Percentiles rank a stretch among this genome's conserved stretches.
Evolutionary conservation across 2,329 filamentous ascomycete genomes (phyloP).

Genomic region (Pleochaeta shiraiana): DNA sequence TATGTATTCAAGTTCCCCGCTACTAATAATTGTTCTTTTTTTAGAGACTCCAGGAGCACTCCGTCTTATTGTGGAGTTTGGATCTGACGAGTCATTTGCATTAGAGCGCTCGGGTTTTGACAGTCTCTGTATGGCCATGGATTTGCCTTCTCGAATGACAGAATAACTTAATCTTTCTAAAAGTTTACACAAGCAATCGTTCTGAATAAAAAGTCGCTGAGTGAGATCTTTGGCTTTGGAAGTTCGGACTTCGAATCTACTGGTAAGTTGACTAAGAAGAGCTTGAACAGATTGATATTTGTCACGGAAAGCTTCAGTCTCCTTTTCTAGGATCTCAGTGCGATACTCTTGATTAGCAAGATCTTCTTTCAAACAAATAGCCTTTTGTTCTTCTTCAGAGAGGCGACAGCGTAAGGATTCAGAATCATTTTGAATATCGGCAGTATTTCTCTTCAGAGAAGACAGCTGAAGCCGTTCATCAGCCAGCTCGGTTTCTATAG

Average conservation of each 20-base stretch:
- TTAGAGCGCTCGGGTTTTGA: constrained; percentile 39
- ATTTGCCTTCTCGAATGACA: constrained; percentile 48
- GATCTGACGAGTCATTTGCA: constrained; percentile 34
- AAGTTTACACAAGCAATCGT: constrained; percentile 62
- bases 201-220: constrained; percentile 60
- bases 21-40: constrained; percentile 34
- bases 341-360: constrained; percentile 57
- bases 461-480: constrained; percentile 49
- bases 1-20: constrained; percentile 47
- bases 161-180: constrained; percentile 75
- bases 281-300: constrained; percentile 34
- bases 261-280: constrained; percentile 28
- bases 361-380: constrained; percentile 43
- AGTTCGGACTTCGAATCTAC: constrained; percentile 46
- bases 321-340: constrained; percentile 53
- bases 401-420: constrained; percentile 55
- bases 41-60: constrained; percentile 28
- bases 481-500: constrained; percentile 33
- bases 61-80: constrained; percentile 28
- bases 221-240: constrained; percentile 63
- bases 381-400: constrained; percentile 52
- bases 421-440: constrained; percentile 66
- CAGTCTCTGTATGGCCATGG: constrained; percentile 54
- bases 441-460: constrained; percentile 46
- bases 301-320: constrained; percentile 45